phyloP scores from a whole-genome alignment of 2,329 filamentous ascomycete genomes.

The Didymella lethalis region DNA sequence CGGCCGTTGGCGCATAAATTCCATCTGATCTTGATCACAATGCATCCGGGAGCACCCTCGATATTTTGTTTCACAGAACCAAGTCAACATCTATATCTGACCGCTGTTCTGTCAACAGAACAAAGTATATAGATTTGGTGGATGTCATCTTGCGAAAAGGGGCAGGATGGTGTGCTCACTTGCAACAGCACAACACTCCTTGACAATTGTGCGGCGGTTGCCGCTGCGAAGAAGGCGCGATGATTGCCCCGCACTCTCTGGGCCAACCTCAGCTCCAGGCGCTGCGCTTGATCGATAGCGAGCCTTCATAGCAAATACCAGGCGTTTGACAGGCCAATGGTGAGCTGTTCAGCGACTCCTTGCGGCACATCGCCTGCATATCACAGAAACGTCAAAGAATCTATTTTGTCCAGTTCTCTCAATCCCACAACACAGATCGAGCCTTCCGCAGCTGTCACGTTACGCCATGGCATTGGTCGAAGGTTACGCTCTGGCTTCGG shows the following conservation, averaged over 20 bases:
- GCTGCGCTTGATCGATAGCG: too few species aligned
- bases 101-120: conserved; percentile 3
- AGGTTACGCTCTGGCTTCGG: neutral
- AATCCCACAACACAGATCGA: neutral
- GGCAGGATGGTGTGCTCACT: neutral
- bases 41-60: conserved; percentile 23
- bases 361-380: neutral
- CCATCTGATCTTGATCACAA: conserved; percentile 17
- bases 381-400: neutral
- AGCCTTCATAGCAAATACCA: too few species aligned
- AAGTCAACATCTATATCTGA: conserved; percentile 10
- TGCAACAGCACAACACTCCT: too few species aligned
- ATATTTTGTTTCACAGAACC: conserved; percentile 24
- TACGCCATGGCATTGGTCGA: neutral
- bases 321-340: neutral
- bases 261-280: too few species aligned
- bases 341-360: neutral
- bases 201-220: too few species aligned
- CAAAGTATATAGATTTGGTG: conserved; percentile 6
- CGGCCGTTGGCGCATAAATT: conserved; percentile 20
- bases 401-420: neutral
- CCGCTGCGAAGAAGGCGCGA: too few species aligned
- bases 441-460: neutral
- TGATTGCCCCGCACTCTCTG: too few species aligned
- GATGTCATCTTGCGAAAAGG: conserved; percentile 10